These are phyloP conservation scores for Areca catechu DNA, from an alignment of 176 grass and related monocot genomes.

Conservation along the genomic window DNA sequence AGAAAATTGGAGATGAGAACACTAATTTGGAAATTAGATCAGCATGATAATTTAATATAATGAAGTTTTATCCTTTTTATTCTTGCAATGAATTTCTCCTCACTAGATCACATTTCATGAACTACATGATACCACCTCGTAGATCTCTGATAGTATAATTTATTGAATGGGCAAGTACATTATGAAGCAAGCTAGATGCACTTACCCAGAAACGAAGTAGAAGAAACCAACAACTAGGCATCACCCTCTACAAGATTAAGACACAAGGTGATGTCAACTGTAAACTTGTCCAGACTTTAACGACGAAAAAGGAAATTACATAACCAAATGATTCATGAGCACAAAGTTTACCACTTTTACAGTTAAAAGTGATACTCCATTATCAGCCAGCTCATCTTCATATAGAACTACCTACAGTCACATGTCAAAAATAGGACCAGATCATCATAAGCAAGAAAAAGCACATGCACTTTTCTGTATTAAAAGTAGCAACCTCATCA, in stretches of 20 bases:
- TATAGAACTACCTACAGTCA: slow-evolving; percentile 73
- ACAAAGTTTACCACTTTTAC: slow-evolving; percentile 64
- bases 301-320: slow-evolving; percentile 14
- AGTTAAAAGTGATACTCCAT: slow-evolving; percentile 85
- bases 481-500: slow-evolving; percentile 51
- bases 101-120: too few relatives aligned
- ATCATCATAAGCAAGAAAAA: too few relatives aligned
- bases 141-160: too few relatives aligned
- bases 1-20: too few relatives aligned
- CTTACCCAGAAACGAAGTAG: slow-evolving; percentile 81
- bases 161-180: too few relatives aligned
- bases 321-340: background rate
- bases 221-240: slow-evolving; percentile 93
- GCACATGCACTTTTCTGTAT: background rate
- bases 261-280: slow-evolving; percentile 7
- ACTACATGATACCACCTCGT: too few relatives aligned
- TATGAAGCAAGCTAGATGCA: background rate
- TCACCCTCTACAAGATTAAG: slow-evolving; percentile 65
- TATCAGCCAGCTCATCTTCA: slow-evolving; percentile 95
- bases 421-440: slow-evolving; percentile 2
- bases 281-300: slow-evolving; percentile 1
- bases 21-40: too few relatives aligned
- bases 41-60: too few relatives aligned
- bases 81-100: too few relatives aligned
- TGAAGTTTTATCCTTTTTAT: too few relatives aligned